Evolutionary conservation across 768 basidiomycete genomes (phyloP), one percentile per base, ranked within the genome.

Genomic region (Amylocystis lapponica): DNA sequence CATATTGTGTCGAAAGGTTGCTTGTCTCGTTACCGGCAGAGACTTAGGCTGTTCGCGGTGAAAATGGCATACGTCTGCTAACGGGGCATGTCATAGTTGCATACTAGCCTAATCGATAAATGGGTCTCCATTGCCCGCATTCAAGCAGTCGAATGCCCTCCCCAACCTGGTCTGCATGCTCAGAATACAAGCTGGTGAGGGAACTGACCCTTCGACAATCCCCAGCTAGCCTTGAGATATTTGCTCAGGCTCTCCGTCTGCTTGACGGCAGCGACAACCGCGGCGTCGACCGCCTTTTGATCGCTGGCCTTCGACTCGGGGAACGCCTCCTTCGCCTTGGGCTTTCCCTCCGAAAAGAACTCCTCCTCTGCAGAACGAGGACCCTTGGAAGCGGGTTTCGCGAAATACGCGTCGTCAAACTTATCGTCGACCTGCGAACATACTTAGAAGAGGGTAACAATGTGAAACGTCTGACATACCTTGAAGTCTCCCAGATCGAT

Each of bases 171-270:
- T 27, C 36, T 30, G 30, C 40, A 36, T 31, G 42, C 43, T 72
- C 47, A 98, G 77, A 96, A 98, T 51, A 78, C 78, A 71, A 99
- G 65, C 70, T 88, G 80, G 74, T 99, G 96, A 63, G 96, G 90
- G 75, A 77, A 91, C 72, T 98, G 92, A 49, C 94, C 92, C 78
- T 94, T 96, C 56, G 90, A 91, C 49, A 99, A 77, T 62, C 91
- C 92, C 76, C 87, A 99, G 61, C 76, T 81, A 43, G 94, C 79
- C 65, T 83, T 85, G 58, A 99, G 78, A 72, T 99, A 99, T 70
- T 93, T 94, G 63, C 72, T 75, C 53, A 98, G 76, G 75, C 85
- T 82, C 59, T 90, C 86, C 51, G 86, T 84, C 74, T 89, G 89
- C 77, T 88, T 93, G 63, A 96, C 73, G 43, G 86, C 83, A 47